A percentile compares a stretch with the other conserved stretches of the same genome.
These are phyloP conservation scores for Leptodontidium sp. DNA, from an alignment of 2,329 filamentous ascomycete genomes.

Conservation along the genomic window DNA sequence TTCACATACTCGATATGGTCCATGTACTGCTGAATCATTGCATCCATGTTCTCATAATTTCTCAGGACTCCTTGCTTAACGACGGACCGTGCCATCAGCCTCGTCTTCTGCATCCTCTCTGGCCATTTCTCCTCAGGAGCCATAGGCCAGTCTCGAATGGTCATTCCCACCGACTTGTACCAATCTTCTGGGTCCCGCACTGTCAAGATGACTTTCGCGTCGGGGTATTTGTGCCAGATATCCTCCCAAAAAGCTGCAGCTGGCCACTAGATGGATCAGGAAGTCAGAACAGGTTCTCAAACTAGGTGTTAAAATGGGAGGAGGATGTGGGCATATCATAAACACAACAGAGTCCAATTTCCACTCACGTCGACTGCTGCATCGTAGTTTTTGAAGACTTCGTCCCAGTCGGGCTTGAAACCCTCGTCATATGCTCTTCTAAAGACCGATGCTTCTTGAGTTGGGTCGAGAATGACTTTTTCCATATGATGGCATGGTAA, in stretches of 20 bases:
- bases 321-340: no score
- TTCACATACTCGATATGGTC: neutral
- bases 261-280: neutral
- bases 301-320: no score
- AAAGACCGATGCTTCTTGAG: neutral
- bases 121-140: neutral
- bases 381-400: slow-evolving; percentile 1
- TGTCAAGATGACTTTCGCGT: neutral
- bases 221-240: neutral
- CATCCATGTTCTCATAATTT: neutral
- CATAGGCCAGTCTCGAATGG: neutral
- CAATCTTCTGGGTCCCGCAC: slow-evolving; percentile 1
- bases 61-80: neutral
- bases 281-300: no score
- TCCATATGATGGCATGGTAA: neutral
- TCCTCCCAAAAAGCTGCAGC: neutral
- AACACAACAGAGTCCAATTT: no score
- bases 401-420: neutral
- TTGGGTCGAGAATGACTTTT: neutral
- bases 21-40: neutral
- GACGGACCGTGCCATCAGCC: neutral
- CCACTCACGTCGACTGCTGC: neutral
- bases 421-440: neutral
- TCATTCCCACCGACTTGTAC: neutral
- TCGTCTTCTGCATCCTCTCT: neutral